phyloP scores from a whole-genome alignment of 2,329 filamentous ascomycete genomes.

The Fusarium xyrophilum region DNA sequence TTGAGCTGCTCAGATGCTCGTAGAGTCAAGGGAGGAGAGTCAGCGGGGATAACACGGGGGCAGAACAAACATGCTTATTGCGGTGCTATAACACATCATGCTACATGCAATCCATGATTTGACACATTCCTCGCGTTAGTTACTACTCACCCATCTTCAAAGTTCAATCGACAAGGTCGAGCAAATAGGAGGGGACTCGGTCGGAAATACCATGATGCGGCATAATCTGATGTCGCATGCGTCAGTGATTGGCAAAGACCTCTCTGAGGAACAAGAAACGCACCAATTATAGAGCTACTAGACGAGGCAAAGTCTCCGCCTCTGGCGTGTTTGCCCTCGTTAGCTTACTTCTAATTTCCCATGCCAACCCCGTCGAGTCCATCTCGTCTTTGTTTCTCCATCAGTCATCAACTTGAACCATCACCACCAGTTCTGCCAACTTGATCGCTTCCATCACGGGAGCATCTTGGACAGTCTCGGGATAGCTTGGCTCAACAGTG shows the following conservation, averaged over 20 bases:
- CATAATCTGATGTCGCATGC: neutral
- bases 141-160: neutral
- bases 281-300: neutral
- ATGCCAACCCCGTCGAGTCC: neutral
- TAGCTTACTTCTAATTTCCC: constrained; percentile 4
- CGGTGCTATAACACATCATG: too few species aligned
- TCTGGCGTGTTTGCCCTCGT: neutral
- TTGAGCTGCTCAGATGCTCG: too few species aligned
- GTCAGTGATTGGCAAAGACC: neutral
- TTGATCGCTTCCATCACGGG: neutral
- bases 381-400: neutral
- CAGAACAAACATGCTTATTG: too few species aligned
- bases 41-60: too few species aligned
- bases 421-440: neutral
- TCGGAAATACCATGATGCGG: constrained; percentile 1
- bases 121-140: neutral
- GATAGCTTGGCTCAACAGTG: neutral
- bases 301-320: neutral
- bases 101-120: neutral
- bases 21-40: too few species aligned
- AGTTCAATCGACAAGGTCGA: neutral
- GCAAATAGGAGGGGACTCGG: neutral
- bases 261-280: neutral
- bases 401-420: neutral
- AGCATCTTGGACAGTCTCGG: too few species aligned